Base-by-base conservation (phyloP, 352 stramenopile species). In the Pythium sp. region DNA sequence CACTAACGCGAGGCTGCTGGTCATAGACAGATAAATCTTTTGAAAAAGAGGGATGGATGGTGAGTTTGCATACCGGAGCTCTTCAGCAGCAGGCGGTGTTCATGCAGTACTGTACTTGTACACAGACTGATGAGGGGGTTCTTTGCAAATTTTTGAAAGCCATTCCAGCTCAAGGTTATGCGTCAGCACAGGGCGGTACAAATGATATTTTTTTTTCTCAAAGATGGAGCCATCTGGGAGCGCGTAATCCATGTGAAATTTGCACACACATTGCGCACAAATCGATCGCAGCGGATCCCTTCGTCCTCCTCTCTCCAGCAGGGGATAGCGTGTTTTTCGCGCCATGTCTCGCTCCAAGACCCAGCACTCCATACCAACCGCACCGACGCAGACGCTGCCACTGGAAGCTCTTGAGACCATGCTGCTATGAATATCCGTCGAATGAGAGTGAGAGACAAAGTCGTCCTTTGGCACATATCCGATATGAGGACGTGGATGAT, bases 1-100 rank as follows among this genome's bases (percentile, higher is more conserved):
- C 54, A 60, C 54, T 41, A 60, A 60, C 14, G 28, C 28, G 49
- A 30, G 36, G 22, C n/a, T 56, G 22, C 49, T 56, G 49, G 8
- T 30, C n/a, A 56, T 3, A 56, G 18, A 28, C n/a, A 30, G 49
- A 56, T n/a, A 20, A 28, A 20, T 4, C 8, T n/a, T 28, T 30
- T 8, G 49, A 56, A n/a, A 56, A 26, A 11, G n/a, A 28, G 20
- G 8, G 6, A 54, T 5, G 41, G 6, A 22, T 49, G 43, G 15
- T 24, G 38, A 12, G 38, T 51, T 22, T 24, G 6, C 18, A 12
- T 12, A 12, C 12, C 18, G 6, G 43, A 12, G 43, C 15, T 11
- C 43, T 51, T 51, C 43, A 49, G 43, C 43, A 51, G 2, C 18
- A n/a, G 41, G 7, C 36, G 8, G 36, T 43, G 36, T 43, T 3